Evolutionary conservation across 2,329 filamentous ascomycete species (phyloP).

Genomic region (Ciborinia camelliae): DNA sequence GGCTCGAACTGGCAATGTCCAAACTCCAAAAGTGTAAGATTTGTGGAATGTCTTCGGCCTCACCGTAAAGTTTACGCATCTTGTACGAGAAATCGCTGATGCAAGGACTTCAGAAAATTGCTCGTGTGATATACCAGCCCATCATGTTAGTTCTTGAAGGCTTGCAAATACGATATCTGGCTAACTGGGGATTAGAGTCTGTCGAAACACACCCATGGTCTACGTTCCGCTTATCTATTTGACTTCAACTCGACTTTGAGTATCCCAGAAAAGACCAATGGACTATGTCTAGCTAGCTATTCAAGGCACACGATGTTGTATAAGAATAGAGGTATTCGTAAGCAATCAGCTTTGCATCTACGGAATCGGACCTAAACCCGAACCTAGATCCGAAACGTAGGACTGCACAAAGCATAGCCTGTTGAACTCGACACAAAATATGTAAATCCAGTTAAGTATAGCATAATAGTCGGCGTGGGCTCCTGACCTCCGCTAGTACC

Average conservation of each 20-base stretch:
- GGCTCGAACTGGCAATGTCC: slow-evolving; percentile 78
- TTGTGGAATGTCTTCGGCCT: slow-evolving; percentile 88
- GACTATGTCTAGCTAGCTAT: too few species aligned
- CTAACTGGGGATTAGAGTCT: neutral
- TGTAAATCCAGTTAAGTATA: neutral
- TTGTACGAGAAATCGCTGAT: neutral
- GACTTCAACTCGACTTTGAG: slow-evolving; percentile 44
- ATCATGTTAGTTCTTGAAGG: slow-evolving; percentile 59
- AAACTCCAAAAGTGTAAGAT: too few species aligned
- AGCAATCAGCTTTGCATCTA: slow-evolving; percentile 24
- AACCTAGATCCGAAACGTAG: slow-evolving; percentile 20
- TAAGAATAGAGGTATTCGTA: slow-evolving; percentile 27
- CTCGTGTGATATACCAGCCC: slow-evolving; percentile 82
- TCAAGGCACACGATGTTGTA: slow-evolving; percentile 24
- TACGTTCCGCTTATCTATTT: slow-evolving; percentile 60
- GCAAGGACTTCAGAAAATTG: slow-evolving; percentile 61
- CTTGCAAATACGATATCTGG: neutral
- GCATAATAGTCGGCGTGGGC: neutral
- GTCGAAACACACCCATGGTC: slow-evolving; percentile 72
- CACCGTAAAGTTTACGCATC: slow-evolving; percentile 41
- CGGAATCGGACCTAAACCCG: slow-evolving; percentile 24
- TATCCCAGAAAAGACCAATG: slow-evolving; percentile 67
- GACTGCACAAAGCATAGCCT: neutral
- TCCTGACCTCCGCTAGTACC: too few species aligned
- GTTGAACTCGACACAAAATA: neutral